phyloP scores from a whole-genome alignment of 768 basidiomycete species.

The Pholiota molesta region DNA sequence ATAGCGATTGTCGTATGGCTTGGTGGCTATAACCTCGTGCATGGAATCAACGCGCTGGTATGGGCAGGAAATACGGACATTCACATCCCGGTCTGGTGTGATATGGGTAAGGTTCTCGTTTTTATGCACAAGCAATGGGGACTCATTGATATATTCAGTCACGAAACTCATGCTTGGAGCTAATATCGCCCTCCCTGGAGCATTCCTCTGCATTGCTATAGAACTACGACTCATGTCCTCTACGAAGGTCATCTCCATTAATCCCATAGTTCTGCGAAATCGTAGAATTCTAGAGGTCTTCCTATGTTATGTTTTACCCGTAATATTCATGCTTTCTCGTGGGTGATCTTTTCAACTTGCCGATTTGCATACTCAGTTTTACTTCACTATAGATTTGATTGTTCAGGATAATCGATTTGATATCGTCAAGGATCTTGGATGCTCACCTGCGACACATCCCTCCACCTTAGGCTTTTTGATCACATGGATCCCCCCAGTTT shows the following conservation, averaged over 20 bases:
- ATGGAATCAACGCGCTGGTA: slow-evolving; percentile 59
- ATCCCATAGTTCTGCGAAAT: slow-evolving; percentile 38
- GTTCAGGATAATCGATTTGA: slow-evolving; percentile 67
- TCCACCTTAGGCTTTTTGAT: slow-evolving; percentile 44
- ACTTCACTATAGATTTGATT: slow-evolving; percentile 45
- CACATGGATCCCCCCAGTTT: slow-evolving; percentile 49
- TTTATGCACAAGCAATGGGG: not conserved
- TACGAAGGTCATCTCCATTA: slow-evolving; percentile 34
- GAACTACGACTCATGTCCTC: slow-evolving; percentile 60
- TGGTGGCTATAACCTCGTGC: slow-evolving; percentile 46
- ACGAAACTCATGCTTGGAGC: slow-evolving; percentile 58
- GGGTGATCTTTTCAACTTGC: slow-evolving; percentile 26
- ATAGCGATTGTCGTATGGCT: slow-evolving; percentile 58
- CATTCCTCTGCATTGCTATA: slow-evolving; percentile 56
- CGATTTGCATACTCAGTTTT: not conserved
- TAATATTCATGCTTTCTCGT: slow-evolving; percentile 64
- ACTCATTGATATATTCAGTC: slow-evolving; percentile 34
- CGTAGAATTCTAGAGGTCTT: slow-evolving; percentile 46
- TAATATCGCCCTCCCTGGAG: slow-evolving; percentile 59
- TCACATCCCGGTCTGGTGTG: slow-evolving; percentile 68
- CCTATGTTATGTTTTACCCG: slow-evolving; percentile 57
- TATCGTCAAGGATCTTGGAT: slow-evolving; percentile 60
- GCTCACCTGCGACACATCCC: slow-evolving; percentile 48
- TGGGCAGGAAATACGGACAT: slow-evolving; percentile 60
- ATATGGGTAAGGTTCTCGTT: slow-evolving; percentile 43